Conservation (phyloP, 257 asterid genomes). For the Gentiana dahurica region DNA sequence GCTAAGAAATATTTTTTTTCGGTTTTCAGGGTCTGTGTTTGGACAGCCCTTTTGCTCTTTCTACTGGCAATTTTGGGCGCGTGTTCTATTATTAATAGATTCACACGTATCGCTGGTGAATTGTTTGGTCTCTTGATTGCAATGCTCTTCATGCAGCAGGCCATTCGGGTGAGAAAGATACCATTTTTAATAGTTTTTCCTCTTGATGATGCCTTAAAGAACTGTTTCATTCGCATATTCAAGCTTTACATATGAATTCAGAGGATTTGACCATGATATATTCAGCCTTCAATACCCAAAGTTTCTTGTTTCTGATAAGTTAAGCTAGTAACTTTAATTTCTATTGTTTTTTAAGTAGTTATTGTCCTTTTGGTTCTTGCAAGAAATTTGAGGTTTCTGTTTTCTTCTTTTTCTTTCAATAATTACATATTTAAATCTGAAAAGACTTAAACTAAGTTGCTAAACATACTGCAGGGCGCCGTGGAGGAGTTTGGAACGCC, state of each 20-base stretch:
- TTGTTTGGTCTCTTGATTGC: slow-evolving; percentile 90
- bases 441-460: not conserved
- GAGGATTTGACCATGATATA: too few species aligned
- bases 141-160: slow-evolving; percentile 98
- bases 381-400: too few species aligned
- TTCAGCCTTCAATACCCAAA: too few species aligned
- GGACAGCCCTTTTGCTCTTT: slow-evolving; percentile 92
- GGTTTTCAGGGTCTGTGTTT: slow-evolving; percentile 78
- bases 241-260: too few species aligned
- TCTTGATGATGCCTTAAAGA: not conserved
- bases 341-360: too few species aligned
- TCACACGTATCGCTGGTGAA: slow-evolving; percentile 96
- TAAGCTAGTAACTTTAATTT: too few species aligned
- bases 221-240: too few species aligned
- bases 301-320: too few species aligned
- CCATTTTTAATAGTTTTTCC: slow-evolving; percentile 5
- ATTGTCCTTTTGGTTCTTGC: too few species aligned
- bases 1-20: slow-evolving; percentile 9
- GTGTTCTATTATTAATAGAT: slow-evolving; percentile 85
- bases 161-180: slow-evolving; percentile 63
- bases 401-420: not conserved
- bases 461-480: slow-evolving; percentile 41
- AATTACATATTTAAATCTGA: not conserved
- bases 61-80: slow-evolving; percentile 92
- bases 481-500: slow-evolving; percentile 94